Evolutionary conservation across 164 flowering plant genomes (phyloP).

Genomic region (Aristolochia contorta): DNA sequence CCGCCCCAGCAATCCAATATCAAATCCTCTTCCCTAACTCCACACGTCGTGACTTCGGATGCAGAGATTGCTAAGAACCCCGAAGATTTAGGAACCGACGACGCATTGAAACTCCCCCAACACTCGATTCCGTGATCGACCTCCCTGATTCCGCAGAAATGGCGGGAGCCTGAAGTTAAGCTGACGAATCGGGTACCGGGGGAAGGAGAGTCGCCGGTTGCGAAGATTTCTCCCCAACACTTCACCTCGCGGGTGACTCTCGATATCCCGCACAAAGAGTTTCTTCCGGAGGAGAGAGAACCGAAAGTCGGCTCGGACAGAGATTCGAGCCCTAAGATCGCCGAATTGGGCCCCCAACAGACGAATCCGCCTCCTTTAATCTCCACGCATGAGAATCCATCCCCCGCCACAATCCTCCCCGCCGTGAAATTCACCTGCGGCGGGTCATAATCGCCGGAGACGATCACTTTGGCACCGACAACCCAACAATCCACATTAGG

Average conservation of each 20-base stretch:
- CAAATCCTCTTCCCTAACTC: slow-evolving; percentile 72
- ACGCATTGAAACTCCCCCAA: slow-evolving; percentile 63
- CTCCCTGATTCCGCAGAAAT: slow-evolving; percentile 76
- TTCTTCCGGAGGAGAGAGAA: slow-evolving; percentile 28
- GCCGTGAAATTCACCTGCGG: slow-evolving; percentile 14
- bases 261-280: slow-evolving; percentile 54
- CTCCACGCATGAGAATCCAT: slow-evolving; percentile 71
- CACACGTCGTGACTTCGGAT: slow-evolving; percentile 57
- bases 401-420: slow-evolving; percentile 59
- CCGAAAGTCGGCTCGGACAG: slow-evolving; percentile 20
- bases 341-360: slow-evolving; percentile 72
- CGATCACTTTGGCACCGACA: slow-evolving; percentile 14
- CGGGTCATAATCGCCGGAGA: slow-evolving; percentile 15
- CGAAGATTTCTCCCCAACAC: slow-evolving; percentile 54
- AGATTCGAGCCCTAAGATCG: slow-evolving; percentile 19
- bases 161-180: slow-evolving; percentile 54
- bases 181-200: slow-evolving; percentile 39
- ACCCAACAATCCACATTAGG: slow-evolving; percentile 81
- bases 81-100: slow-evolving; percentile 48
- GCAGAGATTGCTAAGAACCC: slow-evolving; percentile 78
- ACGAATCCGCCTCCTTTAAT: slow-evolving; percentile 42
- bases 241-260: slow-evolving; percentile 35
- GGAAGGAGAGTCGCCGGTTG: slow-evolving; percentile 16
- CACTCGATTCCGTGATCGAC: slow-evolving; percentile 74
- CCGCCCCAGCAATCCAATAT: slow-evolving; percentile 75